phyloP scores from a whole-genome alignment of 2,329 filamentous ascomycete species.

The Apiospora pterosperma region DNA sequence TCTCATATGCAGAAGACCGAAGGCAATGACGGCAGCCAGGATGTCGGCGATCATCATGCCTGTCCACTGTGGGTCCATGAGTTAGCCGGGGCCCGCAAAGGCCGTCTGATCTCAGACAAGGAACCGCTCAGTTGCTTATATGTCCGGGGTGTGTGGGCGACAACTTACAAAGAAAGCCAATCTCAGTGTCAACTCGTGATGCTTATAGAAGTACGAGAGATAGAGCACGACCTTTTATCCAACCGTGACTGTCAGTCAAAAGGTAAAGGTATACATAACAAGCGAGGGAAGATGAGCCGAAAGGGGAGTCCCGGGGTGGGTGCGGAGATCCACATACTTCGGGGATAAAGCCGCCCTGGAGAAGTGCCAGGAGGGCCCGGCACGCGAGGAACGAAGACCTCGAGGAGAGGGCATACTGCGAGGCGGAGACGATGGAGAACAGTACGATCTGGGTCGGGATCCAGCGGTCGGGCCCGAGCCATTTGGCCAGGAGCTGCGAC shows the following conservation, averaged over 20 bases:
- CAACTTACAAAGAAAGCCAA: background rate
- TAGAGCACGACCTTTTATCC: conserved; percentile 27
- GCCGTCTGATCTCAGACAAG: background rate
- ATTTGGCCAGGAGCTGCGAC: conserved; percentile 57
- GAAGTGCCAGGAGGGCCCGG: conserved; percentile 6
- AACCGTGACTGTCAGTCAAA: background rate
- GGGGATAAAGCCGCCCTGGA: conserved; percentile 31
- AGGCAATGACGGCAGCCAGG: conserved; percentile 23
- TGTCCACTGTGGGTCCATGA: background rate
- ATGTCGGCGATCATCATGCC: conserved; percentile 1
- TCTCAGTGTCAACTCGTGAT: background rate
- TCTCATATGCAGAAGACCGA: conserved; percentile 33
- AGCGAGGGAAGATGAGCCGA: background rate
- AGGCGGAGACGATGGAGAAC: conserved; percentile 27
- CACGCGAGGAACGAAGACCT: conserved; percentile 13
- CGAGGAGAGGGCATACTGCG: conserved; percentile 23
- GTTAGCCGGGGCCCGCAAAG: background rate
- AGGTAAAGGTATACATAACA: conserved; percentile 21
- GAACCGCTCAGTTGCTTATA: conserved; percentile 20
- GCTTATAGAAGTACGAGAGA: conserved; percentile 32
- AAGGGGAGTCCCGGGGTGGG: background rate
- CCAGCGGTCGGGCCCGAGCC: conserved; percentile 26
- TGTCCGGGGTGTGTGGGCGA: conserved; percentile 30
- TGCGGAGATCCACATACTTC: background rate
- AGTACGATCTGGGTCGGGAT: conserved; percentile 28